Evolutionary conservation across 2,329 filamentous ascomycete species (phyloP).

Genomic region (Hypomyces perniciosus): DNA sequence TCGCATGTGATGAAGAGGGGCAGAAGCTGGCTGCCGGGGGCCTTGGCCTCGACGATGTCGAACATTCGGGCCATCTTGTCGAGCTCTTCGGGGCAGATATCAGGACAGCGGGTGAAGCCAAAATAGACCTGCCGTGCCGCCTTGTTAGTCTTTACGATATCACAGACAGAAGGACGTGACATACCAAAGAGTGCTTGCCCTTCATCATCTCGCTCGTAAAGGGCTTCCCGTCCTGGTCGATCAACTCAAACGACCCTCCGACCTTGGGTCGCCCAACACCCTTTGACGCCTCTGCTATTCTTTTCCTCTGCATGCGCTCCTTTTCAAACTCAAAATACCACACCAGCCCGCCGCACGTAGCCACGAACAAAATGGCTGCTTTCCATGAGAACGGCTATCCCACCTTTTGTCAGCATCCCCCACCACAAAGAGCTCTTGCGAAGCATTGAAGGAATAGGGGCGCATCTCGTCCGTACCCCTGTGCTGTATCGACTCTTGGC

Average conservation of each 20-base stretch:
- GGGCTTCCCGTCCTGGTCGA: conserved; percentile 72
- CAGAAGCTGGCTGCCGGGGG: conserved; percentile 48
- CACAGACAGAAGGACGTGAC: conserved; percentile 22
- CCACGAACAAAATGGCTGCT: conserved; percentile 77
- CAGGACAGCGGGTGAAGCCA: conserved; percentile 95
- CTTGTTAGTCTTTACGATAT: conserved; percentile 11
- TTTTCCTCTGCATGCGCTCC: conserved; percentile 79
- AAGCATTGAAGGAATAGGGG: background rate
- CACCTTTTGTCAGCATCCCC: background rate
- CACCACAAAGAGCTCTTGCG: background rate
- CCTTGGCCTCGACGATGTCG: conserved; percentile 57
- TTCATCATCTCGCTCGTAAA: conserved; percentile 78
- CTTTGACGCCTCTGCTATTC: conserved; percentile 86
- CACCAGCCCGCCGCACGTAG: conserved; percentile 69
- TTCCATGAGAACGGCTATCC: conserved; percentile 88
- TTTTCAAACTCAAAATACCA: conserved; percentile 95
- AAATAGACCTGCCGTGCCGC: conserved; percentile 72
- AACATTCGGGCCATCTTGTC: conserved; percentile 99
- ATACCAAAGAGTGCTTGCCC: conserved; percentile 75
- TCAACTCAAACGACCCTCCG: conserved; percentile 75
- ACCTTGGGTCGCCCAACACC: conserved; percentile 90
- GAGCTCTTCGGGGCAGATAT: conserved; percentile 97
- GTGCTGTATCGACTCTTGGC: conserved; percentile 52
- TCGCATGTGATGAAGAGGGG: conserved; percentile 96
- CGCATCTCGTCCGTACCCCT: conserved; percentile 37